Percentiles rank a stretch among this genome's conserved stretches.
These are phyloP conservation scores for Cladophialophora bantiana DNA, from an alignment of 2,329 filamentous ascomycete genomes.

Conservation along the genomic window DNA sequence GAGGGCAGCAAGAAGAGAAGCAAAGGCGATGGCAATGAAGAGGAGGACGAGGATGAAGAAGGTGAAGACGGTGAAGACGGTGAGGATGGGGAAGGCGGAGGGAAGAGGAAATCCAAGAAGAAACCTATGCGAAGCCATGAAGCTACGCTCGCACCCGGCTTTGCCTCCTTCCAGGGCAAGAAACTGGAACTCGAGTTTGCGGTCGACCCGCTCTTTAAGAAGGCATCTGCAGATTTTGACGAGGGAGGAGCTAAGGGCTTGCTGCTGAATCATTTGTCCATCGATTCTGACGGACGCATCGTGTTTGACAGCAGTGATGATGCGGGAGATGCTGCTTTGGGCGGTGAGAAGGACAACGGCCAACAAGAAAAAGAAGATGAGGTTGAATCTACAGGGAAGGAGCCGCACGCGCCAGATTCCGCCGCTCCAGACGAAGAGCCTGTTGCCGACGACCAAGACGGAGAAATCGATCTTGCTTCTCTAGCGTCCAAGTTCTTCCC, in stretches of 20 bases:
- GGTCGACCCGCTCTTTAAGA: slow-evolving; percentile 98
- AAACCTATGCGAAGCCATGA: slow-evolving; percentile 82
- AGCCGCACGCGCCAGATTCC: slow-evolving; percentile 46
- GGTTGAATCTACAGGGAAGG: slow-evolving; percentile 55
- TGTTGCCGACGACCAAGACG: slow-evolving; percentile 57
- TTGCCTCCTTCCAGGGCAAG: slow-evolving; percentile 87
- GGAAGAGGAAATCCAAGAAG: slow-evolving; percentile 72
- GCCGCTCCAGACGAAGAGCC: slow-evolving; percentile 48
- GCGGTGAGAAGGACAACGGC: slow-evolving; percentile 41
- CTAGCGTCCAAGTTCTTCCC: slow-evolving; percentile 86
- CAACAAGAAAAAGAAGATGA: slow-evolving; percentile 43
- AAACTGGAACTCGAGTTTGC: slow-evolving; percentile 97
- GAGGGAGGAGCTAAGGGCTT: slow-evolving; percentile 96
- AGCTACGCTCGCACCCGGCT: slow-evolving; percentile 88
- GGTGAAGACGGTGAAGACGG: slow-evolving; percentile 67
- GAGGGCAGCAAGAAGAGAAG: slow-evolving; percentile 67
- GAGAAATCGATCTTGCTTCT: slow-evolving; percentile 78
- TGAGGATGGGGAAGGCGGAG: slow-evolving; percentile 54
- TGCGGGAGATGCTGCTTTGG: slow-evolving; percentile 60
- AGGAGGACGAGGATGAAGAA: slow-evolving; percentile 66
- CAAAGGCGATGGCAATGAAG: slow-evolving; percentile 69
- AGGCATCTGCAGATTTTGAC: slow-evolving; percentile 96
- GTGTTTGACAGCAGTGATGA: slow-evolving; percentile 99
- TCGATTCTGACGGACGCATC: slow-evolving; percentile 88
- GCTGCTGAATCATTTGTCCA: slow-evolving; percentile 93